These are phyloP conservation scores for Salix koriyanagi DNA, from an alignment of 345 rosid genomes.

Conservation along the genomic window DNA sequence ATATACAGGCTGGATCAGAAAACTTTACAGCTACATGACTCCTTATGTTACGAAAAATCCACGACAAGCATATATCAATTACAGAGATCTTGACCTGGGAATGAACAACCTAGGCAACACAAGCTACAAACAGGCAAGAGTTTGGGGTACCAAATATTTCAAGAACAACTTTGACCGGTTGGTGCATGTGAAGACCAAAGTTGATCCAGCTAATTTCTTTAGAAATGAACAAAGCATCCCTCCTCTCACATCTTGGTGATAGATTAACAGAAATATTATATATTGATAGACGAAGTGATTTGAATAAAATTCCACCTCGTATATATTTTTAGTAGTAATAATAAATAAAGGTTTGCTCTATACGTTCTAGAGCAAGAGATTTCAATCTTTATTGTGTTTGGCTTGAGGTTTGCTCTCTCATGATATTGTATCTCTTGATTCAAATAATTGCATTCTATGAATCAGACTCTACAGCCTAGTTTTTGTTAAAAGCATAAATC, in stretches of 20 bases:
- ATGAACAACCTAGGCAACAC: neutral
- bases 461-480: too few species aligned
- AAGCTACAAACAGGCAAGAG: neutral
- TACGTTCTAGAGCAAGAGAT: too few species aligned
- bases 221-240: neutral
- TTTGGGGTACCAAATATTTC: neutral
- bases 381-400: too few species aligned
- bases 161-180: neutral
- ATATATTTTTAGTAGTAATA: too few species aligned
- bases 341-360: too few species aligned
- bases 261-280: too few species aligned
- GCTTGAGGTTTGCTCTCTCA: too few species aligned
- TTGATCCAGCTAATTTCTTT: neutral
- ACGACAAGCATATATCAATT: constrained; percentile 33
- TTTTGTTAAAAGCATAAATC: too few species aligned
- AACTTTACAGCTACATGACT: constrained; percentile 31
- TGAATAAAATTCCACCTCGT: too few species aligned
- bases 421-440: too few species aligned
- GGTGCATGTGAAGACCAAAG: neutral
- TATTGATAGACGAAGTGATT: too few species aligned
- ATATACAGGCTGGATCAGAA: constrained; percentile 18
- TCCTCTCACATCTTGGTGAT: neutral
- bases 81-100: constrained; percentile 19
- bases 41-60: constrained; percentile 53
- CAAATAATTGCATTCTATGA: too few species aligned